phyloP scores from a whole-genome alignment of 257 asterid species.

The Jasminum sambac region DNA sequence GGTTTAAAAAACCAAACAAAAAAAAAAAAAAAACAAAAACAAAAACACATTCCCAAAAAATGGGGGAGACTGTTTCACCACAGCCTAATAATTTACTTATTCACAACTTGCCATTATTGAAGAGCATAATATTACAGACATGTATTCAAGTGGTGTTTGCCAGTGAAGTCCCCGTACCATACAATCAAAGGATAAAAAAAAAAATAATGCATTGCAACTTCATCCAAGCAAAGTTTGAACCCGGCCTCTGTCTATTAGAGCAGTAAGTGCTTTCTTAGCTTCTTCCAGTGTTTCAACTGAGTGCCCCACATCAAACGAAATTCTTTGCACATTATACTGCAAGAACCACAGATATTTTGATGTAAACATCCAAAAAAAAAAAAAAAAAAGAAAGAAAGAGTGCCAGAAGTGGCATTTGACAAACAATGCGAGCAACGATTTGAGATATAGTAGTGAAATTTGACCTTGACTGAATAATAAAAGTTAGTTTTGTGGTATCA shows the following conservation, averaged over 20 bases:
- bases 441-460: too few species aligned
- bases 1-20: neutral
- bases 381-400: neutral
- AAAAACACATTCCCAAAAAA: neutral
- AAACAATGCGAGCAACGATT: neutral
- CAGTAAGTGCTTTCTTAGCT: neutral
- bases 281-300: constrained; percentile 6
- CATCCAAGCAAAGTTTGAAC: neutral
- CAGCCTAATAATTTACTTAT: neutral
- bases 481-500: too few species aligned
- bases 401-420: neutral
- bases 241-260: neutral
- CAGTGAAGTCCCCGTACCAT: neutral
- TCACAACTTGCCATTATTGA: neutral
- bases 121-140: neutral
- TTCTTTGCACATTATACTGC: constrained; percentile 6
- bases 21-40: neutral
- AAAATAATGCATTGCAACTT: neutral
- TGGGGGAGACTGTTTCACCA: neutral
- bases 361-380: neutral
- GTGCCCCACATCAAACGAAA: neutral
- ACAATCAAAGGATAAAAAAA: too few species aligned
- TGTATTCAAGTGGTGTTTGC: neutral
- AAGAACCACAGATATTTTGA: neutral
- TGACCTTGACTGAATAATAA: too few species aligned